These are phyloP conservation scores for Nemophila menziesii DNA, from an alignment of 257 asterid species.

Conservation along the genomic window DNA sequence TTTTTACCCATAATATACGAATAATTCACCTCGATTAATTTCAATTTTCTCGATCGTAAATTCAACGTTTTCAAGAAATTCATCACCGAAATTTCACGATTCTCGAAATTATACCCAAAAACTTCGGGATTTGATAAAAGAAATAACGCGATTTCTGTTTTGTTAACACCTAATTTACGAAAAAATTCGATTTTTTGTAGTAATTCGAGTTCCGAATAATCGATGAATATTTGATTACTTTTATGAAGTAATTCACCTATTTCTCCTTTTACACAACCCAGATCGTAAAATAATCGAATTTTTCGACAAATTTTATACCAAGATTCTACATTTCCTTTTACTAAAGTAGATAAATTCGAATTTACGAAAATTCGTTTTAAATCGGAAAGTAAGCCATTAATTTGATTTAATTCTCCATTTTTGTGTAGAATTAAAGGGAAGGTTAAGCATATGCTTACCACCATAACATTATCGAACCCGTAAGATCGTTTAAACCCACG, in stretches of 20 bases:
- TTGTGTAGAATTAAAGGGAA: slow-evolving; percentile 33
- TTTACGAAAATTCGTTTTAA: slow-evolving; percentile 37
- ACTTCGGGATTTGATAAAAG: slow-evolving; percentile 45
- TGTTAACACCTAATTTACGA: slow-evolving; percentile 25
- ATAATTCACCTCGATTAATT: slow-evolving; percentile 26
- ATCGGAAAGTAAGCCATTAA: slow-evolving; percentile 34
- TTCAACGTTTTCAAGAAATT: slow-evolving; percentile 42
- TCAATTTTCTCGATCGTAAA: slow-evolving; percentile 19
- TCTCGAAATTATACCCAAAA: slow-evolving; percentile 26
- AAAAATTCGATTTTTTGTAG: slow-evolving; percentile 37
- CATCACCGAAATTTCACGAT: slow-evolving; percentile 29
- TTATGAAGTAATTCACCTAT: slow-evolving; percentile 45
- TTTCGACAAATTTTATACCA: slow-evolving; percentile 40
- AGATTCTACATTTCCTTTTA: slow-evolving; percentile 38
- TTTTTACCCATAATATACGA: slow-evolving; percentile 65
- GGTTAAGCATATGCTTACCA: slow-evolving; percentile 46
- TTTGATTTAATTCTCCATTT: slow-evolving; percentile 3
- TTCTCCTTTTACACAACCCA: slow-evolving; percentile 46
- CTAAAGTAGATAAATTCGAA: slow-evolving; percentile 24
- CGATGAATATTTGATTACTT: slow-evolving; percentile 26
- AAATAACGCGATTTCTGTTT: slow-evolving; percentile 33
- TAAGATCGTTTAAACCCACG: slow-evolving; percentile 22
- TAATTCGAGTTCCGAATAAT: slow-evolving; percentile 38
- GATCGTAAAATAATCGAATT: slow-evolving; percentile 34
- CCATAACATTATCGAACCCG: slow-evolving; percentile 27